A percentile compares a stretch with the other conserved stretches of the same genome.
Evolutionary conservation across 371 early-diverging fungal species (phyloP).

Genomic region (Apophysomyces sp.): DNA sequence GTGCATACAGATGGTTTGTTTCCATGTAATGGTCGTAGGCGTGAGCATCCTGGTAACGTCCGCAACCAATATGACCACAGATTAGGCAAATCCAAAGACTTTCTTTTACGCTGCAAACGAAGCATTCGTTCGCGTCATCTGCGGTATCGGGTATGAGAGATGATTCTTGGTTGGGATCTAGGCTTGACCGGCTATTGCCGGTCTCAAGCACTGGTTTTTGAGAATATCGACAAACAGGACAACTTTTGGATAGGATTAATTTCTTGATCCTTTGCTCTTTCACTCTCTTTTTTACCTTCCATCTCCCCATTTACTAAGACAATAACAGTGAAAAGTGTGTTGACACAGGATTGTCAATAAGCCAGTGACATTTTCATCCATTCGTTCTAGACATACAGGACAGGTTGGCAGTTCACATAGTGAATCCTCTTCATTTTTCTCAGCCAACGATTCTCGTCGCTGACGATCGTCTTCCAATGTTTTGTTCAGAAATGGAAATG

Average conservation of each 20-base stretch:
- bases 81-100: slow-evolving; percentile 95
- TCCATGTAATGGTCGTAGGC: slow-evolving; percentile 83
- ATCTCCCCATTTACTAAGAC: slow-evolving; percentile 92
- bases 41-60: slow-evolving; percentile 79
- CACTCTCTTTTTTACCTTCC: slow-evolving; percentile 30
- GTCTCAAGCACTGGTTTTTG: slow-evolving; percentile 38
- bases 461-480: slow-evolving; percentile 18
- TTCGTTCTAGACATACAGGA: slow-evolving; percentile 92
- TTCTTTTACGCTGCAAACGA: slow-evolving; percentile 67
- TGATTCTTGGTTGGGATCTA: slow-evolving; percentile 7
- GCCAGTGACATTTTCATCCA: slow-evolving; percentile 88
- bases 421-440: slow-evolving; percentile 1
- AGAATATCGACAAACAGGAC: slow-evolving; percentile 91
- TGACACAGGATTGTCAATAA: slow-evolving; percentile 89
- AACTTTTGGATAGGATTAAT: slow-evolving; percentile 35
- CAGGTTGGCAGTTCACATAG: slow-evolving; percentile 86
- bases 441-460: neutral
- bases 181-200: slow-evolving; percentile 7
- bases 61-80: slow-evolving; percentile 90
- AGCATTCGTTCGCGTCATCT: slow-evolving; percentile 61
- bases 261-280: neutral
- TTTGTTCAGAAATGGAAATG: slow-evolving; percentile 59
- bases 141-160: slow-evolving; percentile 1
- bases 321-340: slow-evolving; percentile 90
- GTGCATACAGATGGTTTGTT: slow-evolving; percentile 80